These are phyloP conservation scores for Podila minutissima DNA, from an alignment of 192 early-diverging fungal species.

Conservation along the genomic window DNA sequence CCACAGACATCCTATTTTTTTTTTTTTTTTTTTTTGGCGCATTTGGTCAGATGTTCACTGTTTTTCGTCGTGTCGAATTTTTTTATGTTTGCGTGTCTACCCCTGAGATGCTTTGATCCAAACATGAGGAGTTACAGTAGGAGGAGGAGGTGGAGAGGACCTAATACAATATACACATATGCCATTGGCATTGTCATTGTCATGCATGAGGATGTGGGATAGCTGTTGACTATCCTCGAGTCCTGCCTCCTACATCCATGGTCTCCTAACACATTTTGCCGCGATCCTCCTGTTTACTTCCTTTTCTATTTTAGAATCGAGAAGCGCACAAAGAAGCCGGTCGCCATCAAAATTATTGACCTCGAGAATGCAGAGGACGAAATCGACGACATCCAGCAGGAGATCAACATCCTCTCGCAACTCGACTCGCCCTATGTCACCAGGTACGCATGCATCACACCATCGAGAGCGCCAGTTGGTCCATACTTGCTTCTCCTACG, in stretches of 20 bases:
- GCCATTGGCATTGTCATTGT: background rate
- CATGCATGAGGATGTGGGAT: too few relatives aligned
- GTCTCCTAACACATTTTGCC: slow-evolving; percentile 1
- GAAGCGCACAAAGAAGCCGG: slow-evolving; percentile 67
- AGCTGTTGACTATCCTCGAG: too few relatives aligned
- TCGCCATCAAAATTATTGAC: slow-evolving; percentile 98
- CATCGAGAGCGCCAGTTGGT: too few relatives aligned
- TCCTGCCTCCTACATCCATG: too few relatives aligned
- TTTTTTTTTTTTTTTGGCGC: slow-evolving; percentile 6
- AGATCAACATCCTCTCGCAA: slow-evolving; percentile 93
- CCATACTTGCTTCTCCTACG: too few relatives aligned
- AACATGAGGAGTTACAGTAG: too few relatives aligned
- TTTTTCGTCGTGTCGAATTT: background rate
- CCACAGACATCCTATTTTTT: background rate
- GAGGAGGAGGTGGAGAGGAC: too few relatives aligned
- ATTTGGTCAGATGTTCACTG: background rate
- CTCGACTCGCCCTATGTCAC: slow-evolving; percentile 88
- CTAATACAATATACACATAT: background rate
- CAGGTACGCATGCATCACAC: slow-evolving; percentile 42
- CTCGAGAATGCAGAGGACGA: slow-evolving; percentile 95
- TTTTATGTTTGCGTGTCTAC: too few relatives aligned
- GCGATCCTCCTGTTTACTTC: slow-evolving; percentile 7
- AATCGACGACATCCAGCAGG: slow-evolving; percentile 98
- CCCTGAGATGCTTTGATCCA: too few relatives aligned
- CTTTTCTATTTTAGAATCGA: slow-evolving; percentile 61